These are phyloP conservation scores for Chiua virens DNA, from an alignment of 768 basidiomycete species.

Conservation along the genomic window DNA sequence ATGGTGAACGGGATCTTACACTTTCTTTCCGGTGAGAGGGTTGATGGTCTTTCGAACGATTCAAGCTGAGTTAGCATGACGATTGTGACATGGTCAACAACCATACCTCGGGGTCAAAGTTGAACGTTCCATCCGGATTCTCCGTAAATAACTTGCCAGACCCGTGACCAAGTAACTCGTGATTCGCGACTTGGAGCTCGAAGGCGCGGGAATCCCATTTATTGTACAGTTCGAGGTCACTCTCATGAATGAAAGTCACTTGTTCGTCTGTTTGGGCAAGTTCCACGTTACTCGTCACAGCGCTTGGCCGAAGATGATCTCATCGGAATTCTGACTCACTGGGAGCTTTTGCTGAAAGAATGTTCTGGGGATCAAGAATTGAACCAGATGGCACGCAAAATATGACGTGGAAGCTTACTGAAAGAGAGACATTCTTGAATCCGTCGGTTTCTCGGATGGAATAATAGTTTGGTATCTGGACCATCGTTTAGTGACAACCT, in stretches of 20 bases:
- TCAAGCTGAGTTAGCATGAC: conserved; percentile 1
- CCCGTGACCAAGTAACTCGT: conserved; percentile 85
- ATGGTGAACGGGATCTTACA: conserved; percentile 43
- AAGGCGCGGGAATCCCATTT: conserved; percentile 78
- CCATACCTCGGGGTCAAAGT: conserved; percentile 74
- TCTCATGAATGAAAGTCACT: conserved; percentile 79
- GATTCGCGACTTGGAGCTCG: conserved; percentile 88
- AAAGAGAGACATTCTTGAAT: conserved; percentile 88
- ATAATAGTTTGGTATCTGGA: conserved; percentile 82
- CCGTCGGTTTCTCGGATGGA: conserved; percentile 78
- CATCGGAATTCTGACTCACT: conserved; percentile 41
- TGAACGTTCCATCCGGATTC: conserved; percentile 69
- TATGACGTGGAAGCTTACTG: conserved; percentile 44
- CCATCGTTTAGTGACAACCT: neutral
- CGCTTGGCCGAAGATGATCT: neutral
- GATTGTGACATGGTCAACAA: conserved; percentile 1
- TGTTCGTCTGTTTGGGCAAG: conserved; percentile 55
- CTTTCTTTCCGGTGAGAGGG: conserved; percentile 73
- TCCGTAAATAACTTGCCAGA: conserved; percentile 84
- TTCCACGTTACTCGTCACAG: neutral
- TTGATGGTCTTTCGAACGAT: conserved; percentile 62
- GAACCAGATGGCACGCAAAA: neutral
- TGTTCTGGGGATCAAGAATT: conserved; percentile 50
- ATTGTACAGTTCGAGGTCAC: conserved; percentile 72
- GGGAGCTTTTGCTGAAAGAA: conserved; percentile 84